Conservation (phyloP, 2,329 filamentous ascomycete genomes). For the Colletotrichum melonis region DNA sequence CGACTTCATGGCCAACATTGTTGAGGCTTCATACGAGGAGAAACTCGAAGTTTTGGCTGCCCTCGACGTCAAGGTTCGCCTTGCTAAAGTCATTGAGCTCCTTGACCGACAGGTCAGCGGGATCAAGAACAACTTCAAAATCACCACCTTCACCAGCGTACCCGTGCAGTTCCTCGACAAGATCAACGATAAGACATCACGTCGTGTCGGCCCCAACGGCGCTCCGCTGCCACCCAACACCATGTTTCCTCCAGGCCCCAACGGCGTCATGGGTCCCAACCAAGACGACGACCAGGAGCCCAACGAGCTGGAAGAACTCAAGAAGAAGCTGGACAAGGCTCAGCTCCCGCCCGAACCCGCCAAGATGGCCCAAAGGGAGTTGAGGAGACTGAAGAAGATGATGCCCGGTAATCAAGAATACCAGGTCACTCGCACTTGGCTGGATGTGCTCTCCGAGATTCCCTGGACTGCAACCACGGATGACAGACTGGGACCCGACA, state of each 20-base stretch:
- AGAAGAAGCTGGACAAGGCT: slow-evolving; percentile 86
- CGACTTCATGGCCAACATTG: slow-evolving; percentile 96
- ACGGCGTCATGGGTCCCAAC: slow-evolving; percentile 52
- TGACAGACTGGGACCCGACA: slow-evolving; percentile 86
- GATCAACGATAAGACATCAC: slow-evolving; percentile 46
- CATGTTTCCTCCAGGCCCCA: slow-evolving; percentile 37
- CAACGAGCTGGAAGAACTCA: slow-evolving; percentile 91
- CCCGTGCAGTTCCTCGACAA: slow-evolving; percentile 71
- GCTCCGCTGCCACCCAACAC: slow-evolving; percentile 32
- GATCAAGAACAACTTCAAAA: slow-evolving; percentile 89
- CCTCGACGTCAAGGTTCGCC: slow-evolving; percentile 79
- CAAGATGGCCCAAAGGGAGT: slow-evolving; percentile 90
- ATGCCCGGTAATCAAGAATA: slow-evolving; percentile 96
- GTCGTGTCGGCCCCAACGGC: slow-evolving; percentile 32
- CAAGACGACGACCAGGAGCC: slow-evolving; percentile 80
- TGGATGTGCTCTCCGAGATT: slow-evolving; percentile 94
- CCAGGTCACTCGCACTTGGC: slow-evolving; percentile 90
- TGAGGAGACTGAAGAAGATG: slow-evolving; percentile 93
- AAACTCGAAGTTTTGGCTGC: slow-evolving; percentile 89
- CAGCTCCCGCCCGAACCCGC: slow-evolving; percentile 84
- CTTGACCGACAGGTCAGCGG: slow-evolving; percentile 83
- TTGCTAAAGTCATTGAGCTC: slow-evolving; percentile 86
- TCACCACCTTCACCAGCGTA: slow-evolving; percentile 80
- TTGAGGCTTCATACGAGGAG: slow-evolving; percentile 89
- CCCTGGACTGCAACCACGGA: slow-evolving; percentile 90